A percentile compares a stretch with the other conserved stretches of the same genome.
These are phyloP conservation scores for Coniochaeta sp. DNA, from an alignment of 2,329 filamentous ascomycete species.

Conservation along the genomic window DNA sequence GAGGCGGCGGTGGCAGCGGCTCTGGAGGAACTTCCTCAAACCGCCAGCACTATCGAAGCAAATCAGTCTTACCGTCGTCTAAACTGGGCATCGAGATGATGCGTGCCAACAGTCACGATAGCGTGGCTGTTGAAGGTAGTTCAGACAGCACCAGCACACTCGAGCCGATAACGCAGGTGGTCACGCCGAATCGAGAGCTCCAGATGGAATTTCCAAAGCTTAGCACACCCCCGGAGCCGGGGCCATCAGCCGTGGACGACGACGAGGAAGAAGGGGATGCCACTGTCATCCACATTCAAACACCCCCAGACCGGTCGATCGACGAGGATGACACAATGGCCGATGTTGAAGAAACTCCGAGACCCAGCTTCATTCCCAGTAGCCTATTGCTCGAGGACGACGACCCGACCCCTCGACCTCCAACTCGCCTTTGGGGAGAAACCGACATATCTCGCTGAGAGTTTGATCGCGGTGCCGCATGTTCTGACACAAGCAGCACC, in stretches of 20 bases:
- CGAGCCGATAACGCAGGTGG: conserved; percentile 45
- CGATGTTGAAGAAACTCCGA: conserved; percentile 18
- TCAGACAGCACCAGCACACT: conserved; percentile 35
- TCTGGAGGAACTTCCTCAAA: conserved; percentile 4
- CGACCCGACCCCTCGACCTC: conserved; percentile 17
- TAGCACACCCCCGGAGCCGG: conserved; percentile 4
- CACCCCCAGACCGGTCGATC: conserved; percentile 13
- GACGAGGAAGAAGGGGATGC: conserved; percentile 14
- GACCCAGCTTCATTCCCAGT: conserved; percentile 6
- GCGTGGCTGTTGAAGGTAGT: conserved; percentile 40
- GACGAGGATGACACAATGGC: conserved; percentile 3
- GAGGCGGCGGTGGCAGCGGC: conserved; percentile 22
- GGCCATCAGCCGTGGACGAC: conserved; percentile 2
- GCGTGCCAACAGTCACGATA: conserved; percentile 91
- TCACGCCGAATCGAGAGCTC: conserved; percentile 38
- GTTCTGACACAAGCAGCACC: neutral
- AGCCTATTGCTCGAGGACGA: conserved; percentile 8
- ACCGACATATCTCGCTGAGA: neutral
- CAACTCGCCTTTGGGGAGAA: conserved; percentile 1
- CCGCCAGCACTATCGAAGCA: conserved; percentile 41
- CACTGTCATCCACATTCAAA: conserved; percentile 18
- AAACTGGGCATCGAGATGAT: conserved; percentile 97
- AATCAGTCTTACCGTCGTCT: conserved; percentile 62
- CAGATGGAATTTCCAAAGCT: conserved; percentile 17
- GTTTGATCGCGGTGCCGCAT: neutral